Evolutionary conservation across 352 stramenopile species (phyloP), one percentile per base, ranked within the genome.

Genomic region (Phytophthora gonapodyides): DNA sequence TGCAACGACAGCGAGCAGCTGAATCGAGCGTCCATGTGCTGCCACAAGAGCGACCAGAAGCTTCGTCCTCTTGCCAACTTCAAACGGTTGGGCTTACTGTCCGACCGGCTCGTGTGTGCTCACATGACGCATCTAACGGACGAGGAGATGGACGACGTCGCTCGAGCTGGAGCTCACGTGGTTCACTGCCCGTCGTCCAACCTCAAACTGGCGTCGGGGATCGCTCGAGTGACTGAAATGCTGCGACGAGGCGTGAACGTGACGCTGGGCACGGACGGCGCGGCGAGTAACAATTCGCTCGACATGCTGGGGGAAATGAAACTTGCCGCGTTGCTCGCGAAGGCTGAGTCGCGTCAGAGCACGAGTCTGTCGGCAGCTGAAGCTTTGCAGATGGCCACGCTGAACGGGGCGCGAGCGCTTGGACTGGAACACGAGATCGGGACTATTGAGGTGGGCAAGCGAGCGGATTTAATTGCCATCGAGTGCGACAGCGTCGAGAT

Each of bases 251-350:
- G 87, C 10, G 82, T 93, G 12, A 94, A 94, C 61, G 87, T 96
- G 1, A 81, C 73, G 12, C 67, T 96, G 31, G 88, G 88, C 43
- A 96, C 88, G 53, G 88, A 96, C 60, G 69, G 80, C 12, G 80
- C 82, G 11, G 80, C 82, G 11, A 92, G 81, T 60, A 96, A 96
- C 74, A 94, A 95, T 65, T 86, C 83, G 53, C 76, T 94, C 19
- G 83, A 94, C 64, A 93, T 96, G 85, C 82, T 94, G 44, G 75
- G 55, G 16, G 87, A 96, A 64, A 93, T 93, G 78, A 93, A 91
- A 59, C 73, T 93, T 37, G 82, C 84, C 5, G 82, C 86, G 7
- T 70, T 94, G 13, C 49, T 96, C 6, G 84, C 80, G 41, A 95
- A 95, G 75, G 79, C 62, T 11, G 72, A 87, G 41, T 73, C 73